phyloP scores from a whole-genome alignment of 257 asterid genomes.

The Ilex aquifolium region DNA sequence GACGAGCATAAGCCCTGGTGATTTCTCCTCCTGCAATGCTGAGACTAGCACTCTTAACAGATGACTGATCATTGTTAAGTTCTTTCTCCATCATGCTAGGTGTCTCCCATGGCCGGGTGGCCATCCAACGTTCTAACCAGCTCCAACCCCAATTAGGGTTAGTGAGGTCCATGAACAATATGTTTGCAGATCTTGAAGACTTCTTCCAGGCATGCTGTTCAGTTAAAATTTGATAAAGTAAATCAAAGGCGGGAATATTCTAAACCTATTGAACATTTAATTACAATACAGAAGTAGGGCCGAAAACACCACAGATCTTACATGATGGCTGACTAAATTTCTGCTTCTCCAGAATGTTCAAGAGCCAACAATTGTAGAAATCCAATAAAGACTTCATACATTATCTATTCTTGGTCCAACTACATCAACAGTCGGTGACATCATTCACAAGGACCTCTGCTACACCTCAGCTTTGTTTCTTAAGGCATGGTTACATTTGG shows the following conservation, averaged over 20 bases:
- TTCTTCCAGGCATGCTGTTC: slow-evolving; percentile 91
- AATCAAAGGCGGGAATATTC: not conserved
- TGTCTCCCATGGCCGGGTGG: slow-evolving; percentile 65
- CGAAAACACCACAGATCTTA: no score
- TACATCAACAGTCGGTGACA: no score
- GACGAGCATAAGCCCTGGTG: slow-evolving; percentile 77
- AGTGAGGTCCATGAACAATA: slow-evolving; percentile 88
- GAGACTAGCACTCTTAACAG: slow-evolving; percentile 33
- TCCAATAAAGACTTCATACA: no score
- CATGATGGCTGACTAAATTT: no score
- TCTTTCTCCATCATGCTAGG: slow-evolving; percentile 48
- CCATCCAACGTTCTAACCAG: slow-evolving; percentile 94
- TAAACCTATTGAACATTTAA: not conserved
- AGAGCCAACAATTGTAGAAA: no score
- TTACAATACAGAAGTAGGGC: no score
- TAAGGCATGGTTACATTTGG: no score
- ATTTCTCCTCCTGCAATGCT: slow-evolving; percentile 54
- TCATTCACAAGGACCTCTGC: no score
- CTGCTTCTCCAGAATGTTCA: no score
- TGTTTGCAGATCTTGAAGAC: slow-evolving; percentile 58
- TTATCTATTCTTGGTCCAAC: no score
- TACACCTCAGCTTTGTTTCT: no score
- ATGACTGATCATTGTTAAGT: slow-evolving; percentile 31
- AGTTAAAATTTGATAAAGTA: slow-evolving; percentile 9
- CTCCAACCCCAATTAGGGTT: slow-evolving; percentile 99